Conservation (phyloP, 495 filamentous ascomycete genomes). For the Xylaria cubensis region DNA sequence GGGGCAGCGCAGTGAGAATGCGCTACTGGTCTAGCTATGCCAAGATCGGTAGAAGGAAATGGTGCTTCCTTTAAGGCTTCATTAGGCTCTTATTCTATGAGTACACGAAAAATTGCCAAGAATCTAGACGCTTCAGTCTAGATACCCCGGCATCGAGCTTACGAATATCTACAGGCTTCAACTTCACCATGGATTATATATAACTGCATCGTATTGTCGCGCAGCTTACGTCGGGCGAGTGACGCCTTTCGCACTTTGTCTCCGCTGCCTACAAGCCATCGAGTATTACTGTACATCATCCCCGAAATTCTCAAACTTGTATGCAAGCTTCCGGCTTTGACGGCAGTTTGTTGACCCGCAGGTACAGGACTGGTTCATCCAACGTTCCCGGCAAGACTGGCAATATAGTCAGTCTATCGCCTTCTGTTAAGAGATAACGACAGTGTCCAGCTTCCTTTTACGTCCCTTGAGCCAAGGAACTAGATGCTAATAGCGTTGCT, state of each 20-base stretch:
- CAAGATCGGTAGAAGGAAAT: constrained; percentile 3
- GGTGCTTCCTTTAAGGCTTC: neutral
- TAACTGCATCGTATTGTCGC: neutral
- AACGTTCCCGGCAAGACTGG: neutral
- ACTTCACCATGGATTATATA: neutral
- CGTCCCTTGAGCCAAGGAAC: constrained; percentile 9
- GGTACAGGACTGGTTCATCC: neutral
- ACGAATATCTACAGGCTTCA: neutral
- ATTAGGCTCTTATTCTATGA: neutral
- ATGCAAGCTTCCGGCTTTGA: constrained; percentile 3
- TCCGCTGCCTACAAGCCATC: neutral
- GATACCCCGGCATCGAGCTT: neutral
- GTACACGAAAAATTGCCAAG: constrained; percentile 7
- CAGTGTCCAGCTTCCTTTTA: constrained; percentile 20
- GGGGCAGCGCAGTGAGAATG: constrained; percentile 4
- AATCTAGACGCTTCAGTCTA: neutral
- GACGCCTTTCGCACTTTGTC: no score
- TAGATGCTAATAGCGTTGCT: neutral
- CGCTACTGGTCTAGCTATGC: neutral
- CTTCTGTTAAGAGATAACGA: constrained; percentile 2
- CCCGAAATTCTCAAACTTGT: neutral
- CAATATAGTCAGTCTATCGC: neutral
- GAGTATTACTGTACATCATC: neutral
- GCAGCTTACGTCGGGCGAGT: neutral
- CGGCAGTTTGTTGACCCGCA: neutral